Base-by-base conservation (phyloP, 2,329 filamentous ascomycete genomes). In the Pseudogymnoascus sp. region DNA sequence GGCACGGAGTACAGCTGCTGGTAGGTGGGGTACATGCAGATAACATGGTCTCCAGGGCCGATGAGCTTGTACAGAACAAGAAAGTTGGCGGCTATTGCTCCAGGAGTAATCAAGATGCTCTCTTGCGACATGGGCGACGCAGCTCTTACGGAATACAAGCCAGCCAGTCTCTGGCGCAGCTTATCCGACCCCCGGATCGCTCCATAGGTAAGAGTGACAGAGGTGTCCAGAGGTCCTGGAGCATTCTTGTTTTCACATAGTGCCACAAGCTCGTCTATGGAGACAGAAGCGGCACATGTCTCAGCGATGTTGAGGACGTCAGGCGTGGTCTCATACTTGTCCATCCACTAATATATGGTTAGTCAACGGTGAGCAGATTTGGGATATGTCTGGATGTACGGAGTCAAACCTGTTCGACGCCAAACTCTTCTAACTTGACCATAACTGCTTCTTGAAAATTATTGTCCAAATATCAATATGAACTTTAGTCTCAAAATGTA, bases 21-120 rank as follows among this genome's bases (percentile, higher is more conserved):
- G 69, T 94, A 95, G 0, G 90, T 93, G 11, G 92, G 91, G 70
- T 92, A 90, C 62, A 94, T 88, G 69, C 89, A 94, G 62, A 96
- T 82, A 54, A 93, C 88, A 78, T 96, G 91, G 70, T 96, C 90
- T 0, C 86, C 88, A 0, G 85, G 83, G 0, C 84, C 83, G 2
- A 94, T 71, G 6, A 94, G 77, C 1, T 86, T 79, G 72, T 92
- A 92, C 6, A 94, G 81, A 2, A 86, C 76, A n/a, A 94, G 75
- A 67, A 91, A 90, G 70, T 96, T 96, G n/a, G 90, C 91, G 5
- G 84, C 81, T 58, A 95, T 95, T 12, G 90, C 90, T 8, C 92
- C 92, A 30, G 87, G 84, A 0, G 89, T 90, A 62, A 93, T 86
- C 60, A 95, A 74, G 39, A 96, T 80, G 67, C 88, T 85, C 14